A percentile compares a stretch with the other conserved stretches of the same genome.
Conservation (phyloP, 2,329 filamentous ascomycete genomes). For the Scytalidium sp. region DNA sequence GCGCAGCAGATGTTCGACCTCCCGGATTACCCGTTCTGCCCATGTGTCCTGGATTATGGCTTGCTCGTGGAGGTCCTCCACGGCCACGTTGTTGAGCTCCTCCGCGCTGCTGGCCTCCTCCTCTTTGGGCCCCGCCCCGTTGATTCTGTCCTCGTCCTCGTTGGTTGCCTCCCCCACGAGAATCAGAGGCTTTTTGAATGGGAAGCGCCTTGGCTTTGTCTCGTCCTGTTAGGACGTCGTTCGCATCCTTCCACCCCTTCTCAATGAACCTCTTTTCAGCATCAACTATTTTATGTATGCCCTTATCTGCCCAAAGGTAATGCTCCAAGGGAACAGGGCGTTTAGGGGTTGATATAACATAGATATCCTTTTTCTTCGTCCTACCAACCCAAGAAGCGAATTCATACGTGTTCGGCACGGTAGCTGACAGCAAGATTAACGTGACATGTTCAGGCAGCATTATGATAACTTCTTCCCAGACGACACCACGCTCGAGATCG, state of each 20-base stretch:
- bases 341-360: slow-evolving; percentile 96
- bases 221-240: slow-evolving; percentile 74
- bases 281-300: slow-evolving; percentile 92
- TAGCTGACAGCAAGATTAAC: slow-evolving; percentile 90
- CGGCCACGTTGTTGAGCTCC: slow-evolving; percentile 47
- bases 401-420: slow-evolving; percentile 94
- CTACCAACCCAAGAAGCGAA: slow-evolving; percentile 98
- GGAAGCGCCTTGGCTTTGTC: slow-evolving; percentile 65
- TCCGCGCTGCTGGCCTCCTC: slow-evolving; percentile 52
- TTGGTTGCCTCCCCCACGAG: slow-evolving; percentile 44
- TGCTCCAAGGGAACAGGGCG: slow-evolving; percentile 93
- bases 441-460: slow-evolving; percentile 98
- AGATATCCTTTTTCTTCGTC: slow-evolving; percentile 98
- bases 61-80: slow-evolving; percentile 43
- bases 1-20: slow-evolving; percentile 82
- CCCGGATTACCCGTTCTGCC: slow-evolving; percentile 82
- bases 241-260: slow-evolving; percentile 91
- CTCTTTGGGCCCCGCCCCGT: slow-evolving; percentile 45
- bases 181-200: slow-evolving; percentile 29
- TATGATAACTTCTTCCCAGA: slow-evolving; percentile 99
- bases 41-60: slow-evolving; percentile 75
- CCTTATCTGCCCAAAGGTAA: slow-evolving; percentile 92
- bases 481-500: slow-evolving; percentile 90
- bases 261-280: slow-evolving; percentile 89
- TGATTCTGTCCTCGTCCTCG: slow-evolving; percentile 53